Conservation (phyloP, 1,139 yeast species). For the Sugiyamaella neomexicana region DNA sequence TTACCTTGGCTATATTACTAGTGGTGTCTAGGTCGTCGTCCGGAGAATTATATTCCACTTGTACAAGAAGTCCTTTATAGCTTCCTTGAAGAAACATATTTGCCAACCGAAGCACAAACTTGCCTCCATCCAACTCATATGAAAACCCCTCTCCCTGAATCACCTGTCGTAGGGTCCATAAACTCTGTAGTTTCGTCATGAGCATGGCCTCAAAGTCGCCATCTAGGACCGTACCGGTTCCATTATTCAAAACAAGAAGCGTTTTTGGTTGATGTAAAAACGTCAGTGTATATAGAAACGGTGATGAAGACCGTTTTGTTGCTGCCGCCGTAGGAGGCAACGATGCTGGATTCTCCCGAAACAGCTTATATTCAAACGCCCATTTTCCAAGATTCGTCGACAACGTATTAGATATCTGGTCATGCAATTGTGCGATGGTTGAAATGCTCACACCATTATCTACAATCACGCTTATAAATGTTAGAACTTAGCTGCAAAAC, state of each 20-base stretch:
- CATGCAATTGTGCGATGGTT: constrained; percentile 65
- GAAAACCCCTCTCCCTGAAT: constrained; percentile 74
- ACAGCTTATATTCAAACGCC: constrained; percentile 64
- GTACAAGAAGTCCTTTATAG: constrained; percentile 68
- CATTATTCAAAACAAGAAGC: constrained; percentile 54
- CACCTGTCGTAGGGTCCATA: constrained; percentile 73
- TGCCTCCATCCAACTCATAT: constrained; percentile 45
- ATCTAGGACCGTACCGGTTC: constrained; percentile 34
- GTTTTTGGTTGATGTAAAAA: constrained; percentile 56
- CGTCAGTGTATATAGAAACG: constrained; percentile 55
- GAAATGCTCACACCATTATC: constrained; percentile 62
- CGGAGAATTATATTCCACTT: constrained; percentile 46
- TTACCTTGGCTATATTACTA: constrained; percentile 18
- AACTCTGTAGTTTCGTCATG: constrained; percentile 59
- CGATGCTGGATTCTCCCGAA: constrained; percentile 53
- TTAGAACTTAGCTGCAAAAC: not conserved
- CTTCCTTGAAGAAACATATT: constrained; percentile 74
- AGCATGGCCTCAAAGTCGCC: constrained; percentile 38
- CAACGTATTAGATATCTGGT: constrained; percentile 61
- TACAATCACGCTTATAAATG: constrained; percentile 47
- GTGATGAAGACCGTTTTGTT: constrained; percentile 11
- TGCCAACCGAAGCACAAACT: constrained; percentile 54
- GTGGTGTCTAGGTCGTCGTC: constrained; percentile 1
- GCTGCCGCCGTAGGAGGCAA: constrained; percentile 16
- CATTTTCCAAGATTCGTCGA: constrained; percentile 62